Conservation (phyloP, 164 flowering plant genomes). For the Echeveria elegans region DNA sequence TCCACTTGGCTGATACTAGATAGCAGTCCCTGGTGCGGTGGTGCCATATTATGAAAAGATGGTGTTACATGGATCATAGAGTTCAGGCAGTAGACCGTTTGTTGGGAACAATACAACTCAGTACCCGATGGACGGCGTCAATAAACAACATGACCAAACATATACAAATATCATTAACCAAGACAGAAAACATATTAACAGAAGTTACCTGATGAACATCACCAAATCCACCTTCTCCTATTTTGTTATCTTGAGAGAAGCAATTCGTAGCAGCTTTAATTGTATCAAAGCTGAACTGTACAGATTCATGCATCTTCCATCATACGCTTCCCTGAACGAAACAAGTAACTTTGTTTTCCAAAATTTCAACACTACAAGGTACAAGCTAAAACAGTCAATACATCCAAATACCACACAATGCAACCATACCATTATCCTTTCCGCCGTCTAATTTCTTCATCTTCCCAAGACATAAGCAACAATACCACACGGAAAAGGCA, state of each 20-base stretch:
- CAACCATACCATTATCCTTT: conserved; percentile 10
- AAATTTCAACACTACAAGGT: too few relatives aligned
- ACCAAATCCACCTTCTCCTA: conserved; percentile 26
- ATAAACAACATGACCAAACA: too few relatives aligned
- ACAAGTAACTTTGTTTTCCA: neutral
- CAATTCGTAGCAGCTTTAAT: conserved; percentile 16
- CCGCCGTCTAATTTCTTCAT: conserved; percentile 2
- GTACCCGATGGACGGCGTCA: too few relatives aligned
- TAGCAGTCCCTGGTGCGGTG: neutral
- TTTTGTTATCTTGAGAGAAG: conserved; percentile 17
- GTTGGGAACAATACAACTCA: neutral
- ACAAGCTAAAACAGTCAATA: neutral
- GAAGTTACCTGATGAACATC: conserved; percentile 18
- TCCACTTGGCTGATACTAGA: too few relatives aligned
- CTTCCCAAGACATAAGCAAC: neutral
- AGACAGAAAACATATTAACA: neutral
- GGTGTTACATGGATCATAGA: too few relatives aligned
- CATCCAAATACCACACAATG: neutral
- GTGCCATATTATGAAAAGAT: neutral
- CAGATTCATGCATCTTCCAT: neutral
- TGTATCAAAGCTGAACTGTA: conserved; percentile 11
- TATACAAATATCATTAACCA: neutral
- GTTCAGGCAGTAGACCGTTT: too few relatives aligned
- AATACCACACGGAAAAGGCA: conserved; percentile 8
- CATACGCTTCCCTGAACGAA: neutral